Conservation (phyloP, 768 basidiomycete species). For the Pleurotus cornucopiae region DNA sequence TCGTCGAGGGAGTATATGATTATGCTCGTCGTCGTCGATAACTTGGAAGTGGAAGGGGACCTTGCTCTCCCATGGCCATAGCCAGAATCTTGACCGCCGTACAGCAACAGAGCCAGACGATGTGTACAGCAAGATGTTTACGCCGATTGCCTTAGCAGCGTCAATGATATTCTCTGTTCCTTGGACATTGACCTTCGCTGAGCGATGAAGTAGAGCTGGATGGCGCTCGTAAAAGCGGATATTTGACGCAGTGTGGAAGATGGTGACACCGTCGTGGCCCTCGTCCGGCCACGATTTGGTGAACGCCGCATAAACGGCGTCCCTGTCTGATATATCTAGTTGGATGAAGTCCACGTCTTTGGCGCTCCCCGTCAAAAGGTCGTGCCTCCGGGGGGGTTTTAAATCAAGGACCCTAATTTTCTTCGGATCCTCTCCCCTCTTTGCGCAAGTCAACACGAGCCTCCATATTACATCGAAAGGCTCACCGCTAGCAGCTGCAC, state of each 20-base stretch:
- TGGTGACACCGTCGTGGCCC: slow-evolving; percentile 36
- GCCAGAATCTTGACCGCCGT: slow-evolving; percentile 52
- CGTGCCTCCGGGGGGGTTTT: slow-evolving; percentile 51
- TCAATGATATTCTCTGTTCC: slow-evolving; percentile 68
- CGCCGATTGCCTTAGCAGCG: slow-evolving; percentile 53
- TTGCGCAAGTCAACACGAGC: not conserved
- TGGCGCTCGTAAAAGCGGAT: slow-evolving; percentile 77
- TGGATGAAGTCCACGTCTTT: slow-evolving; percentile 52
- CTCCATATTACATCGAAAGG: not conserved
- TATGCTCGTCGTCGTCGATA: slow-evolving; percentile 55
- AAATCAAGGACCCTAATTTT: slow-evolving; percentile 68
- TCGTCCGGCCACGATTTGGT: slow-evolving; percentile 54
- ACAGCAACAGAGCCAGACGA: slow-evolving; percentile 68
- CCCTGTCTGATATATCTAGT: slow-evolving; percentile 53
- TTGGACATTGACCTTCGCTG: slow-evolving; percentile 57
- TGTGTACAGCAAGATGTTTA: slow-evolving; percentile 59
- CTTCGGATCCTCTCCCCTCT: slow-evolving; percentile 66
- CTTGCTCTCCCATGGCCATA: slow-evolving; percentile 73
- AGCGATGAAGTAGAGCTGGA: slow-evolving; percentile 43
- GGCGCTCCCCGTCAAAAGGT: slow-evolving; percentile 49
- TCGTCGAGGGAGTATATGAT: slow-evolving; percentile 35
- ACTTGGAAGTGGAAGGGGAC: slow-evolving; percentile 58
- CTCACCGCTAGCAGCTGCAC: slow-evolving; percentile 44
- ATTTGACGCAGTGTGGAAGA: slow-evolving; percentile 75
- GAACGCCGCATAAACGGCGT: slow-evolving; percentile 58